Evolutionary conservation across 1,284 basidiomycete genomes (phyloP), one percentile per base, ranked within the genome.

Genomic region (Puccinia hordei): DNA sequence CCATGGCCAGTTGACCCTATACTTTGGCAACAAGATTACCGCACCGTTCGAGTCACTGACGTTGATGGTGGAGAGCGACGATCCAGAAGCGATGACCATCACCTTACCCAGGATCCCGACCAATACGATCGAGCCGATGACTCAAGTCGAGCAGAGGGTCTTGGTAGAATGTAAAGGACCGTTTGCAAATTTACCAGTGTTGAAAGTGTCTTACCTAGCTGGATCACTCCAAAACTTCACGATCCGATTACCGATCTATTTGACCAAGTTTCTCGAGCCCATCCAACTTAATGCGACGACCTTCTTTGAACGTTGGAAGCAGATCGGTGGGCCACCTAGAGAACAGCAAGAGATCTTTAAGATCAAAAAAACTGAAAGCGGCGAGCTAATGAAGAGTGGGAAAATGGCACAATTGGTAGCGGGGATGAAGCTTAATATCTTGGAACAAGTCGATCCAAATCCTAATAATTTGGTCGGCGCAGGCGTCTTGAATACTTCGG

Each of bases 221-320:
- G 96, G 95, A 33, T 91, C 93, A 12, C 91, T 94, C 82, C 94
- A 95, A 86, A 91, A 92, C 24, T 88, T 98, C 76, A 91, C 92
- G 0, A 87, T 99, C 76, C 90, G 91, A 69, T 87, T 99, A 57
- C 96, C 97, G 4, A 90, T 98, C 82, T 90, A 93, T 73, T 85
- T 97, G 82, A 92, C 91, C 63, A 95, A 96, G 86, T 99, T 99
- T 86, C 89, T 98, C 82, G 95, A 98, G 85, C 93, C 93, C 51
- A 94, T 98, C 78, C 91, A 91, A 77, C 89, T 99, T 51, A 90
- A 90, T 19, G 88, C 90, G 81, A 87, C 89, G 0, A 93, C 96
- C 83, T 99, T 99, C 88, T 99, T 99, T 86, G 95, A 98, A 86
- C 89, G 97, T 76, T 99, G 97, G 97, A 94, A 94, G 86, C 88